Evolutionary conservation across 495 filamentous ascomycete genomes (phyloP), one percentile per base, ranked within the genome.

Genomic region (Penicillium pulvis): DNA sequence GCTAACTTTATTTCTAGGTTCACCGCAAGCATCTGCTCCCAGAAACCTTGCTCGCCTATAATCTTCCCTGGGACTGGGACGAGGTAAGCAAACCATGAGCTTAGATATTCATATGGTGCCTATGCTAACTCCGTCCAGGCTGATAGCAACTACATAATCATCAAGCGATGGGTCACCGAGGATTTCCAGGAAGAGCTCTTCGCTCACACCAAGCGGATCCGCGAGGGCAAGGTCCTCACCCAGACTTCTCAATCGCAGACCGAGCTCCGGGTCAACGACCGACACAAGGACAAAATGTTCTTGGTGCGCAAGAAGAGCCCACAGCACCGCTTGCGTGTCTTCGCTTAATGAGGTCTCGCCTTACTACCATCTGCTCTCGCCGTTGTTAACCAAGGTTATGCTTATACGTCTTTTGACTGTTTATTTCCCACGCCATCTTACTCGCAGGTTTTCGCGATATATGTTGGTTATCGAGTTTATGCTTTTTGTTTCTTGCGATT

Each of bases 81-180:
- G 71, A 75, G 44, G 78, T 81, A 74, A 66, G 75, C 61, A 46
- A 16, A 16, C 45, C 12, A 36, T 49, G 44, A 47, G 20, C 17
- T 30, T 19, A 4, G 3, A 14, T 20, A 12, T 6, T 3, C 17
- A 4, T 17, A 31, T 41, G 39, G 7, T 19, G 24, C 42, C 20
- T 41, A 16, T 53, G 14, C 36, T 41, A 42, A 30, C 30, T 16
- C 20, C 3, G 2, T 56, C 16, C 46, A 73, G 69, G 64, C 81
- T 75, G 87, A 93, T 60, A 78, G 81, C 49, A 84, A 88, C 53
- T 92, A 85, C 60, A 79, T 93, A 54, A 72, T 93, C 55, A 90
- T 93, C 78, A 90, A 90, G 70, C 79, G 83, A 53, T 91, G 84
- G 85, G 84, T 93, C 59, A 79, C 80, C 42, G 86, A 91, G 69